phyloP scores from a whole-genome alignment of 139 green algal species.

The Diplosphaera chodatii region DNA sequence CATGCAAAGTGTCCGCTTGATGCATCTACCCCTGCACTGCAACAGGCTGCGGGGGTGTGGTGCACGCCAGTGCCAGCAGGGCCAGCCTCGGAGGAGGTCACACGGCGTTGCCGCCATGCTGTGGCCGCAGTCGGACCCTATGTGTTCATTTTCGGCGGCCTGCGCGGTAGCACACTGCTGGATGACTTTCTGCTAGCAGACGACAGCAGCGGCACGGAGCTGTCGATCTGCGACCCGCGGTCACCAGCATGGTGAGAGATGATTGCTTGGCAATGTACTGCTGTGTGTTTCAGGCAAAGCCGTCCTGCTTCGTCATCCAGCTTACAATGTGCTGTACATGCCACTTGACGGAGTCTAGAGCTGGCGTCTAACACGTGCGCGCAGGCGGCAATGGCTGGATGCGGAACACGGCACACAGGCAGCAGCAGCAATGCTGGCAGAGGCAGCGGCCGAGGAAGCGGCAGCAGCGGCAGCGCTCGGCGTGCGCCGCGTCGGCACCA shows the following conservation, averaged over 20 bases:
- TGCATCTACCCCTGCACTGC: no score
- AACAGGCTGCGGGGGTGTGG: constrained; percentile 45
- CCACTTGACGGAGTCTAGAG: no score
- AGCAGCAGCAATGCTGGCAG: constrained; percentile 62
- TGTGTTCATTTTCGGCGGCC: constrained; percentile 93
- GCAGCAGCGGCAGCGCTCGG: constrained; percentile 69
- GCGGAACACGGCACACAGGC: constrained; percentile 53
- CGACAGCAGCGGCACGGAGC: constrained; percentile 67
- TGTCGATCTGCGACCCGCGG: constrained; percentile 73
- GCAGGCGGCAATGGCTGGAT: constrained; percentile 70
- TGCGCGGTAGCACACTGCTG: constrained; percentile 76
- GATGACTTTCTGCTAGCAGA: constrained; percentile 76
- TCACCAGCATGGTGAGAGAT: constrained; percentile 52
- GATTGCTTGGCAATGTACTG: no score
- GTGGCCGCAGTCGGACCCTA: constrained; percentile 79
- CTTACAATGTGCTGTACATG: no score
- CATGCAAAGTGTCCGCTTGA: no score
- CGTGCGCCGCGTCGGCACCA: constrained; percentile 42
- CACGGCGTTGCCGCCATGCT: constrained; percentile 70
- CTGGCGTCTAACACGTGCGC: background rate
- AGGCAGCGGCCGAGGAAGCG: constrained; percentile 74
- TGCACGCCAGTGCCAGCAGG: constrained; percentile 24
- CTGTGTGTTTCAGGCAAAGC: no score
- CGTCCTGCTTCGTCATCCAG: no score
- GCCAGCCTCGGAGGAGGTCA: constrained; percentile 8